Evolutionary conservation across 495 filamentous ascomycete genomes (phyloP), one percentile per base, ranked within the genome.

Genomic region (Penicillium cataractarum): DNA sequence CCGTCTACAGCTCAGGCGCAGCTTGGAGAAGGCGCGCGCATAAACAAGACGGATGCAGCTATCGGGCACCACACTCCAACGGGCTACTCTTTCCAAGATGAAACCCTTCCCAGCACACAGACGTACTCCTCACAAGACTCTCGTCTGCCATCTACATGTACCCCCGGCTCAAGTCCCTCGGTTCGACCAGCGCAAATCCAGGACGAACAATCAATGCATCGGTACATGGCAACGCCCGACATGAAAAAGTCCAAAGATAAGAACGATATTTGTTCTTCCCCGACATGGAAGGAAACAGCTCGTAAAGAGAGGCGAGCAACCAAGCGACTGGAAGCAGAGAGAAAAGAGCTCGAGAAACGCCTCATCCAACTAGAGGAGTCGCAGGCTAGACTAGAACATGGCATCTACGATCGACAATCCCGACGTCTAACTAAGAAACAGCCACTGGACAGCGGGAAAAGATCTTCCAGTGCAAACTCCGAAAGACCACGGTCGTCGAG

Each of bases 361-460:
- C 54, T 78, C 22, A 53, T 67, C 19, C 63, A 71, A 22, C 66
- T 80, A 1, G 77, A 80, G 49, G 67, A 75, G 21, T 63, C 68
- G 21, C 74, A 73, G 50, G 40, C 61, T 13, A 61, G 56, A 31
- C 52, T 61, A 39, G 68, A 74, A 44, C 24, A 57, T 10, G 62
- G 62, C 21, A 40, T 62, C 7, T 57, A 63, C 40, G 74, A 70
- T 37, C 66, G 73, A 37, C 64, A 64, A 21, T 62, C 71, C 33
- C 74, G 72, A 21, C 74, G 76, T 40, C 64, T 80, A 24, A 72
- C 70, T n/a, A 80, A 78, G 61, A 80, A 78, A 48, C 73, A 76
- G 35, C 74, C 76, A 0, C 44, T 73, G 6, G 57, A 62, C 32
- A 77, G 62, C 61, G 73, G 73, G 17, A 73, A 65, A 15, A 71